Evolutionary conservation across 2,329 filamentous ascomycete species (phyloP).

Genomic region (Massarina eburnea): DNA sequence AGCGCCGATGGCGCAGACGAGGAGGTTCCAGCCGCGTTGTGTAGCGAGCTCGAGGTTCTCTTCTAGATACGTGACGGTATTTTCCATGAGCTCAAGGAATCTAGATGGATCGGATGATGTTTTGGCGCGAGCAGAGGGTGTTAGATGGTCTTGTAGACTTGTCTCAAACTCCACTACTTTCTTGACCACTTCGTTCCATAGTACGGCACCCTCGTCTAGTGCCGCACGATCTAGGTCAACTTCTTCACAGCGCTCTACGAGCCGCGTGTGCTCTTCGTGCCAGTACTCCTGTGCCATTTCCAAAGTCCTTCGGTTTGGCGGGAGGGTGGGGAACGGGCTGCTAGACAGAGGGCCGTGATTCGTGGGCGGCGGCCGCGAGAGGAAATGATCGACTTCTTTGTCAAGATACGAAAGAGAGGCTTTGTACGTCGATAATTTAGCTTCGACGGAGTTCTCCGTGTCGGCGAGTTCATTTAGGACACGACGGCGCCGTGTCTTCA

Average conservation of each 20-base stretch:
- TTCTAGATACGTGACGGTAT: constrained; percentile 59
- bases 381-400: constrained; percentile 60
- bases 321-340: constrained; percentile 60
- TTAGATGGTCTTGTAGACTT: constrained; percentile 60
- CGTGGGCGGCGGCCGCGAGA: constrained; percentile 57
- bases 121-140: constrained; percentile 6
- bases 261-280: constrained; percentile 61
- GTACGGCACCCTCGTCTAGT: constrained; percentile 64
- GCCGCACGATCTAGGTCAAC: constrained; percentile 65
- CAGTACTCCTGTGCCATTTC: constrained; percentile 74
- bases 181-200: constrained; percentile 66
- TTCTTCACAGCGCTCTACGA: constrained; percentile 57
- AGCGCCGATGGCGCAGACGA: constrained; percentile 75
- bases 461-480: constrained; percentile 63
- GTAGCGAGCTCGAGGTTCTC: constrained; percentile 59
- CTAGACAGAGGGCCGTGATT: constrained; percentile 29
- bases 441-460: constrained; percentile 66
- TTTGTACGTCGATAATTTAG: constrained; percentile 71
- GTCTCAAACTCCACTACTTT: constrained; percentile 67
- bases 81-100: constrained; percentile 53
- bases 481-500: constrained; percentile 63
- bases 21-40: constrained; percentile 68
- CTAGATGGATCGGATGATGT: constrained; percentile 15
- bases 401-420: constrained; percentile 69
- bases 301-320: constrained; percentile 65